Evolutionary conservation across 768 basidiomycete species (phyloP), one percentile per base, ranked within the genome.

Genomic region (Macrolepiota dolichaula): DNA sequence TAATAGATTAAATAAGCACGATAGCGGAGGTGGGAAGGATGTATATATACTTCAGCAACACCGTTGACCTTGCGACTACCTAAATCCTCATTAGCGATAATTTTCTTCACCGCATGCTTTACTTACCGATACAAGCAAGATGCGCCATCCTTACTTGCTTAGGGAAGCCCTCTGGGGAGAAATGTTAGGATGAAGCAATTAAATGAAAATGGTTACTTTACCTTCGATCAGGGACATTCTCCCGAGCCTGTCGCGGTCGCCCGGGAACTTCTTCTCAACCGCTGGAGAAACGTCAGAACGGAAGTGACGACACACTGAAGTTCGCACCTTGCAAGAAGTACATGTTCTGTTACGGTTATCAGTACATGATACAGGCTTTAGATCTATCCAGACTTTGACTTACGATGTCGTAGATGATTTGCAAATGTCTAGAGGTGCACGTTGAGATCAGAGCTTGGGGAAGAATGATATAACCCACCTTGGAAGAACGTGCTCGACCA

Each of bases 141-240:
- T 91, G 88, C 9, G 94, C 93, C 92, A 95, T 95, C 64, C 93
- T 83, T 63, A 97, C 82, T 68, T 92, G 85, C 73, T 96, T 86
- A 4, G 94, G 94, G 62, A 81, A 71, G 15, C 92, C 91, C 85
- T 96, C 95, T 92, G 62, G 29, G 29, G 53, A 47, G 11, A 15
- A n/a, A 11, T 13, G 27, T 52, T 5, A 55, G 6, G 24, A 58
- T 10, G 22, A 35, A 24, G 19, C 42, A 44, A 44, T 47, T 50
- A 13, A 19, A 35, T 38, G 35, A 6, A 24, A 54, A 46, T 38
- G 15, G 51, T 13, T 40, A 24, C 44, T 69, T 25, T 62, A 85
- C 91, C 93, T 78, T 98, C 91, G 63, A 98, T 96, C 68, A 99
- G 76, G 4, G 90, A 92, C 94, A 98, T 96, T 53, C 94, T 81